Evolutionary conservation across 1,284 basidiomycete species (phyloP).

Genomic region (Meripilus lineatus): DNA sequence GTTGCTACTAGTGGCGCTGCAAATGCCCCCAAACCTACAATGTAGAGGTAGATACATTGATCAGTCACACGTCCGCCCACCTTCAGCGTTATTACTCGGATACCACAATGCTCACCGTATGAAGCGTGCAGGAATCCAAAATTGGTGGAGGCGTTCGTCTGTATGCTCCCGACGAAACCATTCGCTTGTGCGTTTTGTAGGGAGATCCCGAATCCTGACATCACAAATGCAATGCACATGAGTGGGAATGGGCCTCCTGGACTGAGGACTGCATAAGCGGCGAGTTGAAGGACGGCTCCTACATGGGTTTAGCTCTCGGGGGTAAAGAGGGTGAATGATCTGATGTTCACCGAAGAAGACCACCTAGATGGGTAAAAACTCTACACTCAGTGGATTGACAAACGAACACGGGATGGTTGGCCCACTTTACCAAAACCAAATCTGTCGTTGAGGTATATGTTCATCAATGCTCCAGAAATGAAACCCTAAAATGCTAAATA

Average conservation of each 20-base stretch:
- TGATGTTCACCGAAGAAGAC: background rate
- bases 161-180: slow-evolving; percentile 22
- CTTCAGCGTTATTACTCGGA: background rate
- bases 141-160: slow-evolving; percentile 20
- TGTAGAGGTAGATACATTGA: background rate
- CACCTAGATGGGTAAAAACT: too few relatives aligned
- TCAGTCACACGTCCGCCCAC: background rate
- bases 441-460: slow-evolving; percentile 50
- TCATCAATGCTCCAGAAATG: slow-evolving; percentile 45
- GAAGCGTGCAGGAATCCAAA: slow-evolving; percentile 37
- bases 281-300: background rate
- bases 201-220: slow-evolving; percentile 16
- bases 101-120: slow-evolving; percentile 10
- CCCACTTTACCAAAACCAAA: slow-evolving; percentile 47
- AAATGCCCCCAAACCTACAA: slow-evolving; percentile 59
- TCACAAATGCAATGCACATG: slow-evolving; percentile 19
- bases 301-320: background rate
- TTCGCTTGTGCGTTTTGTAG: slow-evolving; percentile 27
- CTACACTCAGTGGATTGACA: too few relatives aligned
- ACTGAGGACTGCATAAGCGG: background rate
- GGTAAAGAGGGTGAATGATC: background rate
- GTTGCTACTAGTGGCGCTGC: slow-evolving; percentile 64
- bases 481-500: slow-evolving; percentile 37
- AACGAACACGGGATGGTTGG: too few relatives aligned
- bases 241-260: slow-evolving; percentile 31